Evolutionary conservation across 1,139 yeast species (phyloP).

Genomic region (Yamadazyma triangularis): DNA sequence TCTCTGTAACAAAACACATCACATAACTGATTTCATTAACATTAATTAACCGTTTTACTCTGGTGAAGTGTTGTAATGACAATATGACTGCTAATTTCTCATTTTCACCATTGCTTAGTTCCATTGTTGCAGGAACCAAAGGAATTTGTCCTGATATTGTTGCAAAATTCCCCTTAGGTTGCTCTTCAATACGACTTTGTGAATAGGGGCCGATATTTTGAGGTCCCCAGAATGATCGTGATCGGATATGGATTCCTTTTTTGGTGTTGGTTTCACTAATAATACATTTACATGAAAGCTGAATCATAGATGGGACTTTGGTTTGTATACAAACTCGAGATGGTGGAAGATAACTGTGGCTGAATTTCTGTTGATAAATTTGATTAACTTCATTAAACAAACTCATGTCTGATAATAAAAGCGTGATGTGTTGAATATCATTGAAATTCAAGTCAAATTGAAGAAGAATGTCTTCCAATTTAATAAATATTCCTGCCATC

Average conservation of each 20-base stretch:
- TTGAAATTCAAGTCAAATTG: constrained; percentile 26
- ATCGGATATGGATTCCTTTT: constrained; percentile 81
- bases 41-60: constrained; percentile 55
- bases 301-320: constrained; percentile 38
- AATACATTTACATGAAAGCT: constrained; percentile 49
- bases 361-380: constrained; percentile 54
- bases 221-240: constrained; percentile 96
- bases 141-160: constrained; percentile 93
- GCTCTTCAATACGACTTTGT: constrained; percentile 58
- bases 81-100: constrained; percentile 25
- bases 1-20: constrained; percentile 50
- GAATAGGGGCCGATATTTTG: constrained; percentile 97
- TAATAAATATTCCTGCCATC: constrained; percentile 41
- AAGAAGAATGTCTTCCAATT: constrained; percentile 29
- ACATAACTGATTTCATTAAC: constrained; percentile 41
- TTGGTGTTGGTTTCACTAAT: constrained; percentile 23
- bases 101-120: constrained; percentile 21
- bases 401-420: constrained; percentile 61
- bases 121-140: constrained; percentile 69
- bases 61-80: constrained; percentile 69
- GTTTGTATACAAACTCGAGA: constrained; percentile 83
- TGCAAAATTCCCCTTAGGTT: constrained; percentile 38
- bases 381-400: constrained; percentile 57
- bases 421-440: constrained; percentile 51
- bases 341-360: constrained; percentile 66